Base-by-base conservation (phyloP, 305 asterid genomes). In the Fraxinus platypoda region DNA sequence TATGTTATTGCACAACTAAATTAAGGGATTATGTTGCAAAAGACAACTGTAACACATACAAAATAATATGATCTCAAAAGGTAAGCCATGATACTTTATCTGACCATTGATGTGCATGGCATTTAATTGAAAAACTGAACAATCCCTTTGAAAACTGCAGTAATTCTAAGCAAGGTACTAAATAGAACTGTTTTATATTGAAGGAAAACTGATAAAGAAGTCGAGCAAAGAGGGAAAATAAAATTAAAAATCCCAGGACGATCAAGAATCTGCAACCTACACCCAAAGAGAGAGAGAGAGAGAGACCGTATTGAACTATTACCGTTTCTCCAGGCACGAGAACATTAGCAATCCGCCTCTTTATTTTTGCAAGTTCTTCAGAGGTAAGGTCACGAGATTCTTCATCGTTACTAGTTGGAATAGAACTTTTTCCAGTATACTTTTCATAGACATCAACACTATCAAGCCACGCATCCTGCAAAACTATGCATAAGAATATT, bases 391-490 rank as follows among this genome's bases (percentile, higher is more conserved):
- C 99, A 23, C 13, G 85, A 46, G 91, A 89, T 54, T 91, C 91
- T 23, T 89, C 94, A 80, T 89, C 91, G 71, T 62, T 74, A 75
- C 82, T 71, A 15, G 83, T 82, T 77, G 86, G 77, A 77, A 74
- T 77, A 15, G 87, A 62, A 21, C 26, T 80, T 84, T 88, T 87
- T 77, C 79, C 88, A 78, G 84, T 79, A 87, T 83, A 87, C 75
- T 80, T 87, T 82, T 80, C 78, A 70, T 64, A 80, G 75, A 83
- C 82, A 77, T 94, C 99, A 83, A 95, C 85, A 71, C 92, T 94
- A 86, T 95, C 99, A 81, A 97, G 97, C 99, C 99, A 97, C 33
- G 99, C 99, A 85, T 97, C 98, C 98, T 96, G 91, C 81, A 83
- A 80, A 81, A 81, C 21, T 83, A 77, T 23, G 72, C 59, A 84